A percentile compares a stretch with the other conserved stretches of the same genome.
phyloP scores from a whole-genome alignment of 805 yeast genomes.

The Yarrowia sp. region DNA sequence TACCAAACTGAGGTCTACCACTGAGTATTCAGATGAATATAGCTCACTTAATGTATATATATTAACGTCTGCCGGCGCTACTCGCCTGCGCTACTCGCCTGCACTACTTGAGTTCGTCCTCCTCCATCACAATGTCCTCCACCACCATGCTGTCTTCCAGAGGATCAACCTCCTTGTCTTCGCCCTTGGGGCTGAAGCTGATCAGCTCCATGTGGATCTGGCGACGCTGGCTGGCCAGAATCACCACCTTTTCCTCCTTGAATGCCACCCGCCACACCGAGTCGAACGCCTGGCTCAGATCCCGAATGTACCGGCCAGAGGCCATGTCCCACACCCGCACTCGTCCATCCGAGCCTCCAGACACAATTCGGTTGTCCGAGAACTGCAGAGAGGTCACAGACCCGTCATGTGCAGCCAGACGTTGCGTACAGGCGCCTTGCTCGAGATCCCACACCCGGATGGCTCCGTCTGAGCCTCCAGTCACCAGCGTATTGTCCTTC shows the following conservation, averaged over 20 bases:
- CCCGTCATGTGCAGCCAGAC: constrained; percentile 56
- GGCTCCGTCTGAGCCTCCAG: constrained; percentile 88
- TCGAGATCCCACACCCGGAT: constrained; percentile 84
- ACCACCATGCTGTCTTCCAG: constrained; percentile 18
- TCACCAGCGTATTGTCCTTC: constrained; percentile 70
- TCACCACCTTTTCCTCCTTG: constrained; percentile 52
- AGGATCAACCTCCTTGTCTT: constrained; percentile 25
- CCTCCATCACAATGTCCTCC: constrained; percentile 21
- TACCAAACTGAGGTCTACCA: no score
- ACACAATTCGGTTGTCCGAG: constrained; percentile 52
- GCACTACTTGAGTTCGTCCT: neutral
- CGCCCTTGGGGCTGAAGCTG: constrained; percentile 48
- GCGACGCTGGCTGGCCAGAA: constrained; percentile 49
- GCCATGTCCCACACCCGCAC: constrained; percentile 54
- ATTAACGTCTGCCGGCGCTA: constrained; percentile 9
- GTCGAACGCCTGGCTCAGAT: constrained; percentile 49
- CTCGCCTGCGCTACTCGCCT: neutral
- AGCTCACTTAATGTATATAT: neutral
- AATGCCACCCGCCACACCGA: constrained; percentile 55
- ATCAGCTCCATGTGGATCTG: constrained; percentile 51
- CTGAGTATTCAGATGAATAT: no score
- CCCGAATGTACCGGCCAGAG: constrained; percentile 52
- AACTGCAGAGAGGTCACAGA: constrained; percentile 54
- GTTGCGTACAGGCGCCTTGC: constrained; percentile 78
- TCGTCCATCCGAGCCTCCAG: constrained; percentile 55